Evolutionary conservation across 139 green algal genomes (phyloP), one percentile per base, ranked within the genome.

Genomic region (Coelastrella sp.): DNA sequence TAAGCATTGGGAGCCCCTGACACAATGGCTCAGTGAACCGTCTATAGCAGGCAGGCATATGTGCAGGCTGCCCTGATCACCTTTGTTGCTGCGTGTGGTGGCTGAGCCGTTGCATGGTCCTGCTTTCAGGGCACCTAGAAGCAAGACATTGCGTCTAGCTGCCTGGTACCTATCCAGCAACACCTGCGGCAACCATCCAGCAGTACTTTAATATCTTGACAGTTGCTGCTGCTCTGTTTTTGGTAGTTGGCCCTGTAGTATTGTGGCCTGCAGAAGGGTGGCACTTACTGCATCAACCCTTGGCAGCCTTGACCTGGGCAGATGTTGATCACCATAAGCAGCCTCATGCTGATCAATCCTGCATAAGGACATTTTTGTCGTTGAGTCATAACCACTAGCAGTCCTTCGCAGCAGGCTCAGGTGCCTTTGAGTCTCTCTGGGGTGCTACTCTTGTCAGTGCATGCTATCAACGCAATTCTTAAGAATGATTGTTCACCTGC

Each of bases 91-190:
- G 73, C 73, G 72, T 74, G 79, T 45, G 6, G 75, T 73, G 35
- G 51, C 30, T 32, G 69, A 23, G 11, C 25, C 35, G 38, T 64
- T n/a, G 62, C 43, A 15, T 19, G n/a, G 40, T 57, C n/a, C 62
- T 68, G 37, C 63, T 32, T 72, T 73, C 2, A 68, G 62, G 6
- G 86, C 86, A 19, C 85, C 81, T 62, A 90, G 67, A 66, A 83
- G 23, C 41, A 83, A 50, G 40, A 90, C 86, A 43, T 88, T 88
- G 67, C 83, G 84, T 1, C 84, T 69, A 4, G 87, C 87, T 34
- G 84, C 87, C 32, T 87, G 63, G 45, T 87, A 89, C 35, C 84
- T 83, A 34, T 88, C 79, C 40, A 87, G 41, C 41, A 89, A 38
- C 68, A 88, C 77, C 81, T 90, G 86, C 34, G n/a, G n/a, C n/a